Conservation (phyloP, 1,284 basidiomycete genomes). For the Exobasidium cylindrosporum region DNA sequence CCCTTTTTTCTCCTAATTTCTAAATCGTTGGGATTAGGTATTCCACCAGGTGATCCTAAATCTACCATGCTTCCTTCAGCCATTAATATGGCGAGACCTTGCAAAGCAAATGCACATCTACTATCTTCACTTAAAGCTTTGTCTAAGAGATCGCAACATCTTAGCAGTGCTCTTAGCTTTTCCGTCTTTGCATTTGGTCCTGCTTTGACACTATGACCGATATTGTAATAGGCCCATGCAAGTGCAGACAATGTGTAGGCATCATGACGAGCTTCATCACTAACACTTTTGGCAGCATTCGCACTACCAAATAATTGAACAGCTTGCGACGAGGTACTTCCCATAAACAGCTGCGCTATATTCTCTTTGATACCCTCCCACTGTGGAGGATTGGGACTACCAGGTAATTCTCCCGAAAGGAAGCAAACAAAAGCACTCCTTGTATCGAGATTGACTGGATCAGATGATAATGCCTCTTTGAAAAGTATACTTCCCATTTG, state of each 20-base stretch:
- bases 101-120: slow-evolving; percentile 49
- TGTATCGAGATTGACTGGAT: slow-evolving; percentile 47
- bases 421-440: slow-evolving; percentile 50
- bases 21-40: neutral
- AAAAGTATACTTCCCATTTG: slow-evolving; percentile 33
- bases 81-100: slow-evolving; percentile 50
- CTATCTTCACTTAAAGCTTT: slow-evolving; percentile 43
- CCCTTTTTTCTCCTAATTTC: slow-evolving; percentile 19
- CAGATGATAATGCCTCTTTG: slow-evolving; percentile 47
- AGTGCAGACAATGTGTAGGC: slow-evolving; percentile 42
- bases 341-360: slow-evolving; percentile 46
- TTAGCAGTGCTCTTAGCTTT: slow-evolving; percentile 44
- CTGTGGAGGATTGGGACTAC: slow-evolving; percentile 34
- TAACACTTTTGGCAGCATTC: slow-evolving; percentile 32
- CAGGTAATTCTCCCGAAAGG: slow-evolving; percentile 49
- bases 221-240: slow-evolving; percentile 54
- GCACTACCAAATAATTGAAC: slow-evolving; percentile 38
- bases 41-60: neutral
- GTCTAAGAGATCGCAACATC: slow-evolving; percentile 51
- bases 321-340: slow-evolving; percentile 24
- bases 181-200: slow-evolving; percentile 40
- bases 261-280: slow-evolving; percentile 43
- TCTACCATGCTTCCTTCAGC: slow-evolving; percentile 51
- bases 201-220: slow-evolving; percentile 35
- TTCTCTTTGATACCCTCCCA: slow-evolving; percentile 51